A percentile compares a stretch with the other conserved stretches of the same genome.
These are phyloP conservation scores for Copromyces sp. DNA, from an alignment of 495 filamentous ascomycete genomes.

Conservation along the genomic window DNA sequence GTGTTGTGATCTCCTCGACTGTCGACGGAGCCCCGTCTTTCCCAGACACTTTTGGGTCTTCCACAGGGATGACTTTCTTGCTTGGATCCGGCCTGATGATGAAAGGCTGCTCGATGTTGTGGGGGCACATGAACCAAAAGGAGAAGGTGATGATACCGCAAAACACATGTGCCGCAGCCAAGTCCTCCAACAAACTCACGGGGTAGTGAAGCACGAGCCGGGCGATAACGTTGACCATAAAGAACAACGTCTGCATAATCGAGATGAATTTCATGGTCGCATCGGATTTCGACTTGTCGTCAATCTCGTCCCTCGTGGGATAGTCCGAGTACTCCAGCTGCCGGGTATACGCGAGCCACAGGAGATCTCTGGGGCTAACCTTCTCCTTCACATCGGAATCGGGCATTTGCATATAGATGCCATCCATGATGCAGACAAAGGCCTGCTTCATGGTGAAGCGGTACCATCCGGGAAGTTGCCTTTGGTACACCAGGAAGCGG, in stretches of 20 bases:
- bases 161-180: neutral
- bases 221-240: neutral
- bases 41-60: neutral
- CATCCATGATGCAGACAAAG: neutral
- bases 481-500: neutral
- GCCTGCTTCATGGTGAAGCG: neutral
- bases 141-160: neutral
- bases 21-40: neutral
- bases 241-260: neutral
- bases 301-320: neutral
- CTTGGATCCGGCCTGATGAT: neutral
- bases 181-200: neutral
- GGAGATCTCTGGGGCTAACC: neutral
- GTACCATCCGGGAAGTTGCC: neutral
- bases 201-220: neutral
- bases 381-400: neutral
- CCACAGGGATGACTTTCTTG: neutral
- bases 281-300: neutral
- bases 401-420: neutral
- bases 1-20: neutral
- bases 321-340: neutral
- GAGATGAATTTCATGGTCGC: neutral
- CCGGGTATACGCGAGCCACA: neutral
- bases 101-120: neutral
- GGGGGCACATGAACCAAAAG: neutral